Evolutionary conservation across 2,329 filamentous ascomycete species (phyloP), one percentile per base, ranked within the genome.

Genomic region (Cercospora janseana): DNA sequence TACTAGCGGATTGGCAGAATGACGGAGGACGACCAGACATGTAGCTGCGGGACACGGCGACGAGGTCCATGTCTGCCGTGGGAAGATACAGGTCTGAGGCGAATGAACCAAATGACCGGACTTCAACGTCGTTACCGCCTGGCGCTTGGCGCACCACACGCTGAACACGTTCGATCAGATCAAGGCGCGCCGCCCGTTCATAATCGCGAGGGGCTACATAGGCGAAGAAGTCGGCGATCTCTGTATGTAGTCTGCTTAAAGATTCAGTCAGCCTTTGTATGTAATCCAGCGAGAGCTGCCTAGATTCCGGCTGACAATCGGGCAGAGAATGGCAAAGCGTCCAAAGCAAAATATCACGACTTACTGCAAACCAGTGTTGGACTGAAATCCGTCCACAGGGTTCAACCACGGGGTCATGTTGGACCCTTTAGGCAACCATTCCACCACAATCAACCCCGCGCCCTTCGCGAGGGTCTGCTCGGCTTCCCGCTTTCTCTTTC

Each of bases 51-150:
- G 83, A 85, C 43, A 91, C 80, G 45, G 93, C 79, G 2, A 95
- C 93, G 40, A 98, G 76, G 66, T 98, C 93, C 83, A 98, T 95
- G 66, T 98, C 93, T 12, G 88, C 89, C 1, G 87, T 84, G 5
- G 85, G 85, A 7, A 88, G 74, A 64, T 87, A 88, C 5, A 80
- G 63, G 6, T 64, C 89, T 3, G 89, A 89, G 60, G 89, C 91
- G 69, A 91, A 98, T 0, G 93, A 97, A n/a, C 93, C 93, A 66
- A 98, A 98, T 6, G 96, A 74, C 41, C 84, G 76, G 8, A 83
- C 81, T 38, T 81, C 79, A 9, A 74, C 70, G 60, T 82, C 85
- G 15, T 16, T 16, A 5, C 47, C 31, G 18, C 32, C 37, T 27
- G 44, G 12, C 27, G 44, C 55, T 10, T 68, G 74, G 51, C 75